These are phyloP conservation scores for Penicillium sp. DNA, from an alignment of 2,329 filamentous ascomycete genomes.

Conservation along the genomic window DNA sequence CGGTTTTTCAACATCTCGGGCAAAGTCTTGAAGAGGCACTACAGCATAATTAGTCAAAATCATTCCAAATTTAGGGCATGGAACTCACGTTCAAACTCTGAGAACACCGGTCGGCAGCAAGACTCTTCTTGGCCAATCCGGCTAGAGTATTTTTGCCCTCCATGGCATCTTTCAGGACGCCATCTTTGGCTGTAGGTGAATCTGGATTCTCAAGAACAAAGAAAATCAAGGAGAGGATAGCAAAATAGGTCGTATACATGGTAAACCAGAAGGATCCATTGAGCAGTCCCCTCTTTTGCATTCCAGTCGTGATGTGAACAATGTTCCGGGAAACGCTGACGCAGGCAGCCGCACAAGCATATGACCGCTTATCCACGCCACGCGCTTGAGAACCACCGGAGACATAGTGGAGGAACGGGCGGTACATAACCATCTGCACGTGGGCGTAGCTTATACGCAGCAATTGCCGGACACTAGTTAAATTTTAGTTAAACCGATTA, in stretches of 20 bases:
- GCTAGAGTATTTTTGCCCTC: conserved; percentile 81
- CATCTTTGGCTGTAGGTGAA: conserved; percentile 61
- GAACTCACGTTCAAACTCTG: conserved; percentile 67
- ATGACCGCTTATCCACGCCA: conserved; percentile 59
- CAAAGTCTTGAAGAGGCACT: conserved; percentile 81
- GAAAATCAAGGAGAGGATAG: conserved; percentile 62
- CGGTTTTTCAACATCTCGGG: conserved; percentile 66
- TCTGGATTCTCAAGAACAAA: conserved; percentile 64
- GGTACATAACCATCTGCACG: conserved; percentile 63
- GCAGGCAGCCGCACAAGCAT: conserved; percentile 63
- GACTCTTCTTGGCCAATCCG: conserved; percentile 74
- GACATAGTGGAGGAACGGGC: conserved; percentile 64
- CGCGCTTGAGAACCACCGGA: conserved; percentile 50
- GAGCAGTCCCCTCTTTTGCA: conserved; percentile 60
- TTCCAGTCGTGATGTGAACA: conserved; percentile 62
- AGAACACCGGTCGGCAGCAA: conserved; percentile 85
- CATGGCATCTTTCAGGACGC: conserved; percentile 75
- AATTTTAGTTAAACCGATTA: conserved; percentile 2
- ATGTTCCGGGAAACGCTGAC: conserved; percentile 65
- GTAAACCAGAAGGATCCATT: conserved; percentile 66
- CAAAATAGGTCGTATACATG: conserved; percentile 68
- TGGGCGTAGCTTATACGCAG: conserved; percentile 63
- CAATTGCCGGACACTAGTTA: conserved; percentile 51
- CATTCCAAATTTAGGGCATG: not conserved
- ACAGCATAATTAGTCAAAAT: conserved; percentile 9